Conservation (phyloP, 2,329 filamentous ascomycete genomes). For the Verticillium tricorpus region DNA sequence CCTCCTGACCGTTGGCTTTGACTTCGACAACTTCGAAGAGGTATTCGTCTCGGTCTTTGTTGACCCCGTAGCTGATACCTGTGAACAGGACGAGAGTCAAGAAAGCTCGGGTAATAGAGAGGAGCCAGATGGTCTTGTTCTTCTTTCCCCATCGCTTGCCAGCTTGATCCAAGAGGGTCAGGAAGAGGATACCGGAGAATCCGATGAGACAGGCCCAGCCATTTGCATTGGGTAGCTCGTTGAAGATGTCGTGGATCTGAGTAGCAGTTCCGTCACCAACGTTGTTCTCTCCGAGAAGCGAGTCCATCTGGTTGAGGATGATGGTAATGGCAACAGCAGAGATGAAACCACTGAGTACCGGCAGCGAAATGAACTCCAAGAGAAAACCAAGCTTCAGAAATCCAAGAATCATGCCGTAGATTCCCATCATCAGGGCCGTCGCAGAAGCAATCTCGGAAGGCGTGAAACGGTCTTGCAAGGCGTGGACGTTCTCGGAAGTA, state of each 20-base stretch:
- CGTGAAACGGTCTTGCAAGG: constrained; percentile 45
- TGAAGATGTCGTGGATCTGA: constrained; percentile 56
- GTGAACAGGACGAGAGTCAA: constrained; percentile 58
- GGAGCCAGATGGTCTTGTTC: constrained; percentile 52
- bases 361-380: constrained; percentile 61
- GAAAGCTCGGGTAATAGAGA: constrained; percentile 57
- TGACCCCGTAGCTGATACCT: constrained; percentile 58
- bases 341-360: constrained; percentile 61
- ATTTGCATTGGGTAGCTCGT: constrained; percentile 50
- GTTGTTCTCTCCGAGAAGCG: constrained; percentile 50
- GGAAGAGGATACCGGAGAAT: constrained; percentile 50
- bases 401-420: constrained; percentile 55
- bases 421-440: constrained; percentile 59
- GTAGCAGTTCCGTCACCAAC: constrained; percentile 48
- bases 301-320: constrained; percentile 59
- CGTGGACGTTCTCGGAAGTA: constrained; percentile 55
- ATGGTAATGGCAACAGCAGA: constrained; percentile 63
- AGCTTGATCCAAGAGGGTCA: constrained; percentile 51
- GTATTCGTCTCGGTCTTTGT: constrained; percentile 43
- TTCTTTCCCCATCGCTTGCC: constrained; percentile 56
- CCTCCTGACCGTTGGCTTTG: constrained; percentile 47
- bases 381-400: constrained; percentile 61
- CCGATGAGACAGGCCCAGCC: constrained; percentile 44
- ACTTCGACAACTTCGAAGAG: constrained; percentile 58
- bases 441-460: constrained; percentile 52